A percentile compares a stretch with the other conserved stretches of the same genome.
These are phyloP conservation scores for Trichoderma citrinoviride DNA, from an alignment of 2,329 filamentous ascomycete genomes.

Conservation along the genomic window DNA sequence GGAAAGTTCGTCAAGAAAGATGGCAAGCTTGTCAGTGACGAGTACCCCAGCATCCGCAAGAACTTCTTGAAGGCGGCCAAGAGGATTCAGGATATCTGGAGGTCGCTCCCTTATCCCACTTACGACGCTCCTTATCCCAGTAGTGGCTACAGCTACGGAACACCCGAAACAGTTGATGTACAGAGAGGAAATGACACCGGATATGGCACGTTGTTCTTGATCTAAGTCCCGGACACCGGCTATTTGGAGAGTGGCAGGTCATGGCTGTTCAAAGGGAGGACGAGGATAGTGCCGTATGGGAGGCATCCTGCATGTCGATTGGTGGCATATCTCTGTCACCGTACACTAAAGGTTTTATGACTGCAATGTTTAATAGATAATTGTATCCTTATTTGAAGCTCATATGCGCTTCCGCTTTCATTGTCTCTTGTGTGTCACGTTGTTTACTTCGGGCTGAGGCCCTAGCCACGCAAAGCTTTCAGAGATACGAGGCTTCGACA, in stretches of 20 bases:
- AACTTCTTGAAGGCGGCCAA: not conserved
- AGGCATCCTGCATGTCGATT: not conserved
- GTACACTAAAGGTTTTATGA: not conserved
- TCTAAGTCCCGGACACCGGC: not conserved
- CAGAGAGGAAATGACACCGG: not conserved
- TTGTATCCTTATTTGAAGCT: no score
- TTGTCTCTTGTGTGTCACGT: not conserved
- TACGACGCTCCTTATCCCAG: not conserved
- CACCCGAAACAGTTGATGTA: not conserved
- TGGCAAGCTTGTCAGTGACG: constrained; percentile 9
- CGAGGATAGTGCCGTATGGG: not conserved
- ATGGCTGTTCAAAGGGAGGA: not conserved
- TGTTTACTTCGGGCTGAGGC: no score
- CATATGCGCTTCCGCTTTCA: not conserved
- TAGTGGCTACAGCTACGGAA: not conserved
- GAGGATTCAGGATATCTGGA: constrained; percentile 4
- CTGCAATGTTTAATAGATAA: not conserved
- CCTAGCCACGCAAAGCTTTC: not conserved
- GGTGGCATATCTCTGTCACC: no score
- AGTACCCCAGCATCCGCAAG: not conserved
- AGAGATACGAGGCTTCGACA: constrained; percentile 39
- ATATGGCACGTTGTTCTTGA: not conserved
- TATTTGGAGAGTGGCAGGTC: not conserved
- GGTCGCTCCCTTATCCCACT: not conserved
- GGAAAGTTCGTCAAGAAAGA: constrained; percentile 43